A percentile compares a stretch with the other conserved stretches of the same genome.
These are phyloP conservation scores for Adenanthera pavonina DNA, from an alignment of 306 rosid genomes.

Conservation along the genomic window DNA sequence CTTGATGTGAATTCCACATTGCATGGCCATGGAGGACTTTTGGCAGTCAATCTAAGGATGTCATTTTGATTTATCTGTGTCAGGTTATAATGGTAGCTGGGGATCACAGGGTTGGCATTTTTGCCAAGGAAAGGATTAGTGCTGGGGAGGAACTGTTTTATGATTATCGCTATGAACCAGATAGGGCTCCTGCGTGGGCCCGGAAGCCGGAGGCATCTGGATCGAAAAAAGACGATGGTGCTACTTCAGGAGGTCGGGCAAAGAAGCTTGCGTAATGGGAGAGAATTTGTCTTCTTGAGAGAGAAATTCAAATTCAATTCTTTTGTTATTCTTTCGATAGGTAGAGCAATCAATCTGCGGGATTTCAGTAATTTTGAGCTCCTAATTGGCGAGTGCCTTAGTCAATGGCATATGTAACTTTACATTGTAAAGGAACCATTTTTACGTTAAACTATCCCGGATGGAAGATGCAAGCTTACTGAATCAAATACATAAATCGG, in stretches of 20 bases:
- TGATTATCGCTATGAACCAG: constrained; percentile 96
- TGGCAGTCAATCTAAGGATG: neutral
- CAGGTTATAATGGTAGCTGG: constrained; percentile 99
- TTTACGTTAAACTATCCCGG: constrained; percentile 41
- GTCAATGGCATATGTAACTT: constrained; percentile 48
- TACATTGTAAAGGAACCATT: constrained; percentile 46
- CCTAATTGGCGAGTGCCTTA: constrained; percentile 53
- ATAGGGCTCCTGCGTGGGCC: constrained; percentile 99
- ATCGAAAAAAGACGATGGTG: constrained; percentile 86
- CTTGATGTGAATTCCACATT: constrained; percentile 21
- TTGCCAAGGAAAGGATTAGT: constrained; percentile 93
- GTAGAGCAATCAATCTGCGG: constrained; percentile 58
- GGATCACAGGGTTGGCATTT: constrained; percentile 97
- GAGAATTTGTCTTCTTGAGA: constrained; percentile 33
- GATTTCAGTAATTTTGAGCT: constrained; percentile 48
- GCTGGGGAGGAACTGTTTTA: constrained; percentile 97
- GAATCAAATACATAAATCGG: neutral
- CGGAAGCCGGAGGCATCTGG: constrained; percentile 95
- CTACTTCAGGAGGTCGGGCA: constrained; percentile 96
- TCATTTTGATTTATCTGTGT: constrained; percentile 29
- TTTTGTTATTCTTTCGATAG: constrained; percentile 65
- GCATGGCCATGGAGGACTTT: neutral
- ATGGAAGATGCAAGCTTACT: constrained; percentile 25
- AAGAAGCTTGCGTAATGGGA: constrained; percentile 87
- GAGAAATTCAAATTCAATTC: constrained; percentile 37